Percentiles rank a stretch among this genome's conserved stretches.
phyloP scores from a whole-genome alignment of 305 asterid species.

The Solanum chacoense region DNA sequence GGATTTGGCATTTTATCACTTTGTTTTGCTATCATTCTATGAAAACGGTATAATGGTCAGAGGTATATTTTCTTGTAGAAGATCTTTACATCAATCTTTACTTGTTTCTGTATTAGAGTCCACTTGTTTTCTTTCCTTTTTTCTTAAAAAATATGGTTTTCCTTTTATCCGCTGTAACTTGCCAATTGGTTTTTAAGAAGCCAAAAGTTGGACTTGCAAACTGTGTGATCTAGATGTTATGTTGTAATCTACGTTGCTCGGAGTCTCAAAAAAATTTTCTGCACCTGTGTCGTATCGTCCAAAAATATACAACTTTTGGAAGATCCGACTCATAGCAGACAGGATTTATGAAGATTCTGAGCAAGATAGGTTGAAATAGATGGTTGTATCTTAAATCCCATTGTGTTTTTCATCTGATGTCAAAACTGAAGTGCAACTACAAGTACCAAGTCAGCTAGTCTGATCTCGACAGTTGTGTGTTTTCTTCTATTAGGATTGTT shows the following conservation, averaged over 20 bases:
- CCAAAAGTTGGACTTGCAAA: background rate
- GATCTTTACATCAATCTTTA: background rate
- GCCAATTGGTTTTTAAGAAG: background rate
- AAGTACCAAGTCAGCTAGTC: background rate
- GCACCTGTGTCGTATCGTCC: background rate
- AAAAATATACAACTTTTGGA: background rate
- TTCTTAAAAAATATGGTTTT: background rate
- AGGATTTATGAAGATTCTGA: background rate
- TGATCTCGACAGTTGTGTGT: background rate
- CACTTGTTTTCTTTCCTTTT: background rate
- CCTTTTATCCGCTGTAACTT: background rate
- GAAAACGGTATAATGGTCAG: background rate
- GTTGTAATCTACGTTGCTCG: background rate
- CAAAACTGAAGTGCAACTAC: background rate
- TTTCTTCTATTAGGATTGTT: background rate
- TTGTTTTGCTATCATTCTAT: background rate
- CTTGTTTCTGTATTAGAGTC: background rate
- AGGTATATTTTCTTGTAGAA: background rate
- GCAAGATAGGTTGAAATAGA: background rate
- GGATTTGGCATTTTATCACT: background rate
- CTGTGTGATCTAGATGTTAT: background rate
- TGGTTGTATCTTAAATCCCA: background rate
- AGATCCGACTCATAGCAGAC: background rate
- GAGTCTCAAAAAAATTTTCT: background rate
- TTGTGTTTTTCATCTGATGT: background rate